phyloP scores from a whole-genome alignment of 441 rosid genomes.

The Jatropha multifida region DNA sequence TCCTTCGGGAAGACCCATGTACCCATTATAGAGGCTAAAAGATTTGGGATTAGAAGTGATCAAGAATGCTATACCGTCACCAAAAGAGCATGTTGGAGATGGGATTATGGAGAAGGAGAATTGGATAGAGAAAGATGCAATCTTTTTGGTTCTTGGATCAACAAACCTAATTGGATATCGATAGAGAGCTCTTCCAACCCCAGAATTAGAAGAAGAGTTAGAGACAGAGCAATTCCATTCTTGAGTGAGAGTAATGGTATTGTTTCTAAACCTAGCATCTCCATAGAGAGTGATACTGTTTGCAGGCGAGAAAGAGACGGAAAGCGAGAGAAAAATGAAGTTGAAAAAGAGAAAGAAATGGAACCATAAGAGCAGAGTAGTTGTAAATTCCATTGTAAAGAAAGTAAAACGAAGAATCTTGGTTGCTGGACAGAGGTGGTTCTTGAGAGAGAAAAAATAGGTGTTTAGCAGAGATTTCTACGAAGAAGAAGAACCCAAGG shows the following conservation, averaged over 20 bases:
- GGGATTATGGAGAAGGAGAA: slow-evolving; percentile 67
- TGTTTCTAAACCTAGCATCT: slow-evolving; percentile 51
- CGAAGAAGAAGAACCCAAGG: neutral
- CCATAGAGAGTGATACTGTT: slow-evolving; percentile 67
- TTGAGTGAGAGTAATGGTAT: slow-evolving; percentile 65
- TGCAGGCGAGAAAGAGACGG: slow-evolving; percentile 32
- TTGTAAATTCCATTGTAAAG: slow-evolving; percentile 30
- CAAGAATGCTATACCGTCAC: slow-evolving; percentile 80
- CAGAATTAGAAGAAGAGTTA: slow-evolving; percentile 34
- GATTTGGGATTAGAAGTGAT: slow-evolving; percentile 72
- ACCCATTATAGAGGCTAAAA: slow-evolving; percentile 57
- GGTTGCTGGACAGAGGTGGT: neutral
- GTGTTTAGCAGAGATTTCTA: neutral
- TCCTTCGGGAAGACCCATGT: slow-evolving; percentile 63
- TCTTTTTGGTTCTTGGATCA: slow-evolving; percentile 43
- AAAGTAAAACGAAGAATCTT: slow-evolving; percentile 9
- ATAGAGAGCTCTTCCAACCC: slow-evolving; percentile 65
- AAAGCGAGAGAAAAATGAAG: slow-evolving; percentile 34
- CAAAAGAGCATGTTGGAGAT: slow-evolving; percentile 57
- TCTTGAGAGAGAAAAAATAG: neutral
- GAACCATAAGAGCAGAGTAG: slow-evolving; percentile 35
- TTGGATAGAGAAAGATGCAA: slow-evolving; percentile 64
- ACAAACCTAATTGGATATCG: slow-evolving; percentile 56
- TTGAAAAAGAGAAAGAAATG: slow-evolving; percentile 30
- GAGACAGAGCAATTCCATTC: slow-evolving; percentile 37